These are phyloP conservation scores for Calonectria henricotiae DNA, from an alignment of 2,329 filamentous ascomycete species.

Conservation along the genomic window DNA sequence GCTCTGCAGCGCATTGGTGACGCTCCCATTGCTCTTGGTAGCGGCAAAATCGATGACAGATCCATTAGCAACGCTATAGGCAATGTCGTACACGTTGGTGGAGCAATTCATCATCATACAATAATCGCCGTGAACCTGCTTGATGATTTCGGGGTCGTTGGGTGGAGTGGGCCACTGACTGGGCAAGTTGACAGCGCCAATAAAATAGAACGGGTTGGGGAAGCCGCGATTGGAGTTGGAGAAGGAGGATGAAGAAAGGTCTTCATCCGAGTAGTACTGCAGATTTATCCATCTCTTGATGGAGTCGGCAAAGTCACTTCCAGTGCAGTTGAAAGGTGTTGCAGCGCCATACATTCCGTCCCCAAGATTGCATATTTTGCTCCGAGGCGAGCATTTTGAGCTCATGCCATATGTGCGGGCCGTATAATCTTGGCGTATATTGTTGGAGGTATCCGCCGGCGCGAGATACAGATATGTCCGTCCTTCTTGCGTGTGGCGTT, in stretches of 20 bases:
- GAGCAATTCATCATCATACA: constrained; percentile 4
- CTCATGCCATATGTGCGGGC: constrained; percentile 1
- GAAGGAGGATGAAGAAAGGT: neutral
- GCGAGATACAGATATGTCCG: neutral
- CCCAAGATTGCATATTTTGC: neutral
- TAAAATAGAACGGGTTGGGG: neutral
- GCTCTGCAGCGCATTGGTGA: neutral
- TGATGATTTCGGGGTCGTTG: neutral
- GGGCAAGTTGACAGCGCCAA: neutral
- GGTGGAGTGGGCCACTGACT: neutral
- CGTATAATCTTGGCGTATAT: neutral
- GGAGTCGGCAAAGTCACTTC: neutral
- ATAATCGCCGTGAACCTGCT: neutral
- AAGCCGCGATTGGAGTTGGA: neutral
- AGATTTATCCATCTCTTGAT: neutral
- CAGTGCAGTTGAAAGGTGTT: neutral
- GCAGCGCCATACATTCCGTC: neutral
- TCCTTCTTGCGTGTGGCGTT: neutral
- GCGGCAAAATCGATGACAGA: neutral
- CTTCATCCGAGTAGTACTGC: neutral
- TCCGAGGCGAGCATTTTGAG: neutral
- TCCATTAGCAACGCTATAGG: neutral
- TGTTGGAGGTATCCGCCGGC: neutral
- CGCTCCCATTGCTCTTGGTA: neutral
- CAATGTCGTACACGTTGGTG: neutral